These are phyloP conservation scores for Pochonia chlamydosporia DNA, from an alignment of 2,329 filamentous ascomycete genomes.

Conservation along the genomic window DNA sequence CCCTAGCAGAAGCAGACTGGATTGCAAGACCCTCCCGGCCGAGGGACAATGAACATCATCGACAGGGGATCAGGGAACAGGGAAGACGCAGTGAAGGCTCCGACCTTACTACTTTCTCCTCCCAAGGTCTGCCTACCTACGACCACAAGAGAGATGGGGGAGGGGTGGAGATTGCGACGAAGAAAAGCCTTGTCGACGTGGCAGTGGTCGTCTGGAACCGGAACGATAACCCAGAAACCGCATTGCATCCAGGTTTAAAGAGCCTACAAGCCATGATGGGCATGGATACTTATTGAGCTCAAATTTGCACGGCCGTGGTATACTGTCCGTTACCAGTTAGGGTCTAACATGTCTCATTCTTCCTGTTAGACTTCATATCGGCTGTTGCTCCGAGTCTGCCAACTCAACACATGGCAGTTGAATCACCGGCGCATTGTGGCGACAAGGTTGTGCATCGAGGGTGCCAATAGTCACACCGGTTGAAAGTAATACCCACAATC, in stretches of 20 bases:
- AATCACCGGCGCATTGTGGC: not conserved
- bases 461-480: not conserved
- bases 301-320: not conserved
- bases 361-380: not conserved
- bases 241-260: not conserved
- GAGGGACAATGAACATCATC: not conserved
- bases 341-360: not conserved
- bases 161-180: conserved; percentile 4
- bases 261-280: not conserved
- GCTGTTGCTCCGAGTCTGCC: not conserved
- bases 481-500: not conserved
- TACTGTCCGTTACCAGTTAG: not conserved
- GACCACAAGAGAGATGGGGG: conserved; percentile 1
- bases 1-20: not conserved
- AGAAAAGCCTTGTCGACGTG: conserved; percentile 19
- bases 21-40: not conserved
- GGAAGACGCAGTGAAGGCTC: not conserved
- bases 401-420: not conserved
- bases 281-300: not conserved
- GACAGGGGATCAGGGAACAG: not conserved
- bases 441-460: not conserved
- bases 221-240: conserved; percentile 2
- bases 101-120: not conserved
- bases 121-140: not conserved
- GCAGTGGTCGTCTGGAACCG: conserved; percentile 18